Conservation (phyloP, 2,329 filamentous ascomycete species). For the Ceratocystis albifundus region DNA sequence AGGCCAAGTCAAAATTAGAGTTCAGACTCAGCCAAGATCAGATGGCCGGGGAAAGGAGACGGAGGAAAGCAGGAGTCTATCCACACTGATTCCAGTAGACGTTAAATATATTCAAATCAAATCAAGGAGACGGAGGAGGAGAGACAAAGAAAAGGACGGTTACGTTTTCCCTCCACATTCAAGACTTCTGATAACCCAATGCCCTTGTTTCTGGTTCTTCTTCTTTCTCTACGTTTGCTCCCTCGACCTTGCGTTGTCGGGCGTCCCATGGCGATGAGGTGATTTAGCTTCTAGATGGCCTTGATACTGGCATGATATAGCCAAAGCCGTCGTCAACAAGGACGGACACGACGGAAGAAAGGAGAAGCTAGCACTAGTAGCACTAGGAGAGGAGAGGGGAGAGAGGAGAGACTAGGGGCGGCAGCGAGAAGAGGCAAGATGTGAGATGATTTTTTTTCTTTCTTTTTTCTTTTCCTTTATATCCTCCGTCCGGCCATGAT, state of each 20-base stretch:
- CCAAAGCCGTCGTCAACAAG: background rate
- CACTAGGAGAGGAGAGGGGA: background rate
- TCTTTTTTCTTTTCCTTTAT: too few species aligned
- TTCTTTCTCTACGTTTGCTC: background rate
- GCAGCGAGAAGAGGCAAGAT: background rate
- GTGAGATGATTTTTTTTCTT: background rate
- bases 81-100: too few species aligned
- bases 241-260: background rate
- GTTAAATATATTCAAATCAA: too few species aligned
- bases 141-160: too few species aligned
- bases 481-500: background rate
- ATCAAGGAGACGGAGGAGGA: too few species aligned
- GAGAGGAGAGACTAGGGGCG: background rate
- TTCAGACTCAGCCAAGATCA: background rate
- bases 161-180: background rate
- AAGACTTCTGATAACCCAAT: background rate
- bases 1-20: background rate
- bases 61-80: too few species aligned
- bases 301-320: background rate
- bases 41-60: background rate
- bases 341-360: background rate
- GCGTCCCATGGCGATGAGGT: background rate
- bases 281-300: background rate
- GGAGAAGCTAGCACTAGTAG: background rate
- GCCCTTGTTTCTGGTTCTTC: background rate